phyloP scores from a whole-genome alignment of 306 rosid genomes.

The Cucumis cinereus region DNA sequence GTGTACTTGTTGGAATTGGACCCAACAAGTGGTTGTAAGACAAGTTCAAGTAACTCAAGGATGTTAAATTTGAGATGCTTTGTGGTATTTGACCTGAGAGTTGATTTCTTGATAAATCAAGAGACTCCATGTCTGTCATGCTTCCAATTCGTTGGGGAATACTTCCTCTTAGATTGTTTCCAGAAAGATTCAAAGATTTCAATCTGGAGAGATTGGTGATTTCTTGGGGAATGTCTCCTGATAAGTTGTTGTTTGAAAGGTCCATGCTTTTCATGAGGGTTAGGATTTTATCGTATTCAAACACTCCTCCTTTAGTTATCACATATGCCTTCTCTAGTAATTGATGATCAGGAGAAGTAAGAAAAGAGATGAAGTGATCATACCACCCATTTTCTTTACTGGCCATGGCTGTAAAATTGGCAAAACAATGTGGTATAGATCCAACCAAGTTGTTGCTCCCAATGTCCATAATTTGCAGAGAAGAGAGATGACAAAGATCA shows the following conservation, averaged over 20 bases:
- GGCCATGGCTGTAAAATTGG: slow-evolving; percentile 7
- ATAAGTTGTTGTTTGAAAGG: no score
- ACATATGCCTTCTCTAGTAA: not conserved
- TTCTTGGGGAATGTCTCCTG: slow-evolving; percentile 4
- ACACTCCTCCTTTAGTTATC: slow-evolving; percentile 4
- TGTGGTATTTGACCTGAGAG: slow-evolving; percentile 4
- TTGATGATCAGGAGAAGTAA: not conserved
- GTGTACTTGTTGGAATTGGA: slow-evolving; percentile 4
- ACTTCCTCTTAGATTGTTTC: not conserved
- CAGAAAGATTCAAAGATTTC: not conserved
- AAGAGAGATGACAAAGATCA: slow-evolving; percentile 5
- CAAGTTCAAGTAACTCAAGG: slow-evolving; percentile 7
- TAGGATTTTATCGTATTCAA: not conserved
- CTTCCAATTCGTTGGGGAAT: slow-evolving; percentile 4
- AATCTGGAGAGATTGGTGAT: not conserved
- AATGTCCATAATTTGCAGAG: slow-evolving; percentile 5
- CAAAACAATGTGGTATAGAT: slow-evolving; percentile 8
- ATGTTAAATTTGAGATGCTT: not conserved
- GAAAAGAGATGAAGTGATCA: not conserved
- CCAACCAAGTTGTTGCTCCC: not conserved
- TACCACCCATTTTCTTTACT: not conserved
- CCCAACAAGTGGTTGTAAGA: slow-evolving; percentile 7
- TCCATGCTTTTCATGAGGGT: slow-evolving; percentile 2
- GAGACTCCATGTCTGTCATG: not conserved
- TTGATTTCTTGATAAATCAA: not conserved